A percentile compares a stretch with the other conserved stretches of the same genome.
Evolutionary conservation across 73 alveolate species (phyloP).

Genomic region (Tetrahymena malaccensis): DNA sequence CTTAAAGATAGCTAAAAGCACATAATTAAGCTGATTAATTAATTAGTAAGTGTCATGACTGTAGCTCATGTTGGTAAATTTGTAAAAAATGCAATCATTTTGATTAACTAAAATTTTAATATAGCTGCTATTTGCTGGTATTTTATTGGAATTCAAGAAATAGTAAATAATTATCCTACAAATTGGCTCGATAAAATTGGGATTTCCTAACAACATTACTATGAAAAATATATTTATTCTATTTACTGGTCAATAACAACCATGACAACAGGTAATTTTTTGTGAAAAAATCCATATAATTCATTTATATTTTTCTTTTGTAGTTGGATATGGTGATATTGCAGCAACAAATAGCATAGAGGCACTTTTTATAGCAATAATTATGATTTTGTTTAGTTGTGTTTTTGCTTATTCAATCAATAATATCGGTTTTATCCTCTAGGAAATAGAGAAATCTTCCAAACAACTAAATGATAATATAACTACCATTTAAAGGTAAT

Average conservation of each 20-base stretch:
- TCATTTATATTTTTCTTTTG: too few relatives aligned
- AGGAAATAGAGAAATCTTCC: not conserved
- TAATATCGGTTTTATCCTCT: not conserved
- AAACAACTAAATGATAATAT: not conserved
- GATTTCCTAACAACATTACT: not conserved
- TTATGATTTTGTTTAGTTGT: not conserved
- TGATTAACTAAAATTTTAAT: too few relatives aligned
- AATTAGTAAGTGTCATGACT: not conserved
- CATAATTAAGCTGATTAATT: not conserved
- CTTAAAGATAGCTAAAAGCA: not conserved
- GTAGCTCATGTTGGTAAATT: not conserved
- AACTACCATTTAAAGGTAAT: not conserved
- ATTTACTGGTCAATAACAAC: not conserved
- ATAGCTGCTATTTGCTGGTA: not conserved
- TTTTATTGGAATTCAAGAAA: not conserved
- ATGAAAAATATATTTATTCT: not conserved
- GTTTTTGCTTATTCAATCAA: not conserved
- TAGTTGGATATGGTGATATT: not conserved
- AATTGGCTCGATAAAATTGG: not conserved
- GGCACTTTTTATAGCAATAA: not conserved
- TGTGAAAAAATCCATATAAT: too few relatives aligned
- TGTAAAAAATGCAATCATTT: not conserved
- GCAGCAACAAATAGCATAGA: not conserved
- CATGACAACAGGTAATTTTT: not conserved
- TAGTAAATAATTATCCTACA: not conserved